A percentile compares a stretch with the other conserved stretches of the same genome.
Conservation (phyloP, 306 rosid genomes). For the Vicia faba region DNA sequence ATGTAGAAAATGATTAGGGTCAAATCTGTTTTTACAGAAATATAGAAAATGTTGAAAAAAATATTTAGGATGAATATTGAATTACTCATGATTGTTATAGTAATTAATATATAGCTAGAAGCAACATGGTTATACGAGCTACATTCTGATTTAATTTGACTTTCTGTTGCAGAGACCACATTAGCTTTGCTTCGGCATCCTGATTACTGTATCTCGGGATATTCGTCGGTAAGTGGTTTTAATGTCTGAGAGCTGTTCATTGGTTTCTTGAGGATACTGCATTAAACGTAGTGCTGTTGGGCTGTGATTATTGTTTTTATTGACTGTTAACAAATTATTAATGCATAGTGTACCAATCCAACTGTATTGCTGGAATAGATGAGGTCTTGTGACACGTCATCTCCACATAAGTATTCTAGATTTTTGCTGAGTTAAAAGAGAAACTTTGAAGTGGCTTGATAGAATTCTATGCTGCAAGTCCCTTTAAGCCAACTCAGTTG, state of each 20-base stretch:
- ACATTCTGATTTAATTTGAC: slow-evolving; percentile 34
- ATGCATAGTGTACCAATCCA: not conserved
- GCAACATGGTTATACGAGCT: slow-evolving; percentile 18
- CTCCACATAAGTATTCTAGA: slow-evolving; percentile 18
- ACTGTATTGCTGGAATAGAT: slow-evolving; percentile 8
- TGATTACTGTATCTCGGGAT: slow-evolving; percentile 89
- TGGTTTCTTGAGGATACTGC: slow-evolving; percentile 22
- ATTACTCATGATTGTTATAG: slow-evolving; percentile 10
- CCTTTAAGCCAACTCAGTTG: too few relatives aligned
- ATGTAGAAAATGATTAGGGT: slow-evolving; percentile 14
- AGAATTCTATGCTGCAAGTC: slow-evolving; percentile 16
- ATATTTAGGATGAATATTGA: slow-evolving; percentile 17
- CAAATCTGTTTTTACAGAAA: slow-evolving; percentile 8
- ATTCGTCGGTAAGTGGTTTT: slow-evolving; percentile 75
- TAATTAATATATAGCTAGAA: slow-evolving; percentile 15
- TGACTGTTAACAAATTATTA: slow-evolving; percentile 19
- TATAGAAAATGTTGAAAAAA: slow-evolving; percentile 24
- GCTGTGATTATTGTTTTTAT: slow-evolving; percentile 7
- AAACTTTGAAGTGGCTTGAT: not conserved
- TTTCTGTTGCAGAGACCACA: slow-evolving; percentile 75
- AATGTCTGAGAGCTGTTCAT: slow-evolving; percentile 29
- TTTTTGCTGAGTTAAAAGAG: slow-evolving; percentile 20
- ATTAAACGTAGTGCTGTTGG: slow-evolving; percentile 4
- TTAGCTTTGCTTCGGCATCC: slow-evolving; percentile 92
- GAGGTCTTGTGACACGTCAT: slow-evolving; percentile 19